A percentile compares a stretch with the other conserved stretches of the same genome.
phyloP scores from a whole-genome alignment of 306 rosid genomes.

The Carpinus fangiana region DNA sequence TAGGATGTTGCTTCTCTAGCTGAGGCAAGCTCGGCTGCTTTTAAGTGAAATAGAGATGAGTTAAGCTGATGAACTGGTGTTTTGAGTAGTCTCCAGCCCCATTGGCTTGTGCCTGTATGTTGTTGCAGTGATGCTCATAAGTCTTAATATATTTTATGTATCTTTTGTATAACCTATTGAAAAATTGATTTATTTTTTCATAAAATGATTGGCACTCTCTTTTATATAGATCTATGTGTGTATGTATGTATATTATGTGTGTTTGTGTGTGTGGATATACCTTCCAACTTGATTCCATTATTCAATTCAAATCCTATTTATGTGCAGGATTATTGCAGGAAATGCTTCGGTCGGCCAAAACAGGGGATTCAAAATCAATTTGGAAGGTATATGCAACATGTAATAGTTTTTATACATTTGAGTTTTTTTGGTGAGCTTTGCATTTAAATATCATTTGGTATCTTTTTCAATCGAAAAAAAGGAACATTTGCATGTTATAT shows the following conservation, averaged over 20 bases:
- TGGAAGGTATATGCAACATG: constrained; percentile 72
- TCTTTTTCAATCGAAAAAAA: neutral
- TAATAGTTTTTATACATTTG: constrained; percentile 16
- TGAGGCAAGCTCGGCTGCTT: too few species aligned
- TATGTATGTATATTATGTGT: too few species aligned
- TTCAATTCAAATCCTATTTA: constrained; percentile 14
- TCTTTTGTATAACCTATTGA: neutral
- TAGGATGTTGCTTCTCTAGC: too few species aligned
- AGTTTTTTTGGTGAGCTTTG: neutral
- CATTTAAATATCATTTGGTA: neutral
- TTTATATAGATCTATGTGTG: too few species aligned
- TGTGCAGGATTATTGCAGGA: constrained; percentile 77
- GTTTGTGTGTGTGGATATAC: too few species aligned
- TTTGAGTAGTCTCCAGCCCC: too few species aligned
- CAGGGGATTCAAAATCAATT: constrained; percentile 84
- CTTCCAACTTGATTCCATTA: too few species aligned
- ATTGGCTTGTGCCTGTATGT: neutral
- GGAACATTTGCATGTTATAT: neutral
- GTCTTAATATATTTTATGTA: neutral
- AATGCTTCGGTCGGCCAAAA: constrained; percentile 83
- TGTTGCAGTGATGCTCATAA: neutral
- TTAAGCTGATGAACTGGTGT: too few species aligned
- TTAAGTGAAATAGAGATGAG: too few species aligned
- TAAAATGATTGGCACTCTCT: neutral
- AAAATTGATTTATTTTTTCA: neutral